Conservation (phyloP, 345 rosid species). For the Angophora floribunda region DNA sequence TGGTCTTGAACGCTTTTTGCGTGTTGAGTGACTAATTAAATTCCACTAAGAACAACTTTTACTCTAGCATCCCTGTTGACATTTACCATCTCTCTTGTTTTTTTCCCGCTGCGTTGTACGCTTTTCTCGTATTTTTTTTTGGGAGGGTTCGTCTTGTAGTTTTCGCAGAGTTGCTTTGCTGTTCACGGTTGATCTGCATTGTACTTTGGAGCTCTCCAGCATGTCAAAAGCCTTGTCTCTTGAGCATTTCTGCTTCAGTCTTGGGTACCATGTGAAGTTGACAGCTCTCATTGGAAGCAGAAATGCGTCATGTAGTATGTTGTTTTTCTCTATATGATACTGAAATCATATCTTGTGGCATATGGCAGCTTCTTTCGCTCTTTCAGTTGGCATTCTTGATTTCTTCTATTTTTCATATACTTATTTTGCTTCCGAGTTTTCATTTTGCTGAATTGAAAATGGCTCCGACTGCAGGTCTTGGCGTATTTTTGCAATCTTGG, state of each 20-base stretch:
- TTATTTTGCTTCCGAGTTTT: neutral
- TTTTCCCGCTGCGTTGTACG: neutral
- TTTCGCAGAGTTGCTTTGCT: neutral
- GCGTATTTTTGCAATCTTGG: slow-evolving; percentile 61
- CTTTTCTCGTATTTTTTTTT: neutral
- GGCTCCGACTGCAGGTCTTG: slow-evolving; percentile 37
- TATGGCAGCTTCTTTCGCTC: neutral
- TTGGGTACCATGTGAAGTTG: neutral
- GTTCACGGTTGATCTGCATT: neutral
- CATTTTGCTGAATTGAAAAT: neutral
- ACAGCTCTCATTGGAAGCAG: neutral
- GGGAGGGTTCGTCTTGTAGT: neutral
- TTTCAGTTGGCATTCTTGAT: neutral
- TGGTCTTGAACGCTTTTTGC: neutral
- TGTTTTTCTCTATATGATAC: neutral
- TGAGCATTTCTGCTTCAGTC: neutral
- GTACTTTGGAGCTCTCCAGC: neutral
- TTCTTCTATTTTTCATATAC: neutral
- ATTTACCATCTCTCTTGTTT: neutral
- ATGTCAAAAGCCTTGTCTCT: neutral
- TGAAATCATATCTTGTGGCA: neutral
- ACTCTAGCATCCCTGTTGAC: neutral
- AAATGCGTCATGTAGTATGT: neutral
- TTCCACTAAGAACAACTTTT: neutral
- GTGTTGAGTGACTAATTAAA: neutral